Evolutionary conservation across 176 grass and related monocot species (phyloP).

Genomic region (Rhynchospora pubera): DNA sequence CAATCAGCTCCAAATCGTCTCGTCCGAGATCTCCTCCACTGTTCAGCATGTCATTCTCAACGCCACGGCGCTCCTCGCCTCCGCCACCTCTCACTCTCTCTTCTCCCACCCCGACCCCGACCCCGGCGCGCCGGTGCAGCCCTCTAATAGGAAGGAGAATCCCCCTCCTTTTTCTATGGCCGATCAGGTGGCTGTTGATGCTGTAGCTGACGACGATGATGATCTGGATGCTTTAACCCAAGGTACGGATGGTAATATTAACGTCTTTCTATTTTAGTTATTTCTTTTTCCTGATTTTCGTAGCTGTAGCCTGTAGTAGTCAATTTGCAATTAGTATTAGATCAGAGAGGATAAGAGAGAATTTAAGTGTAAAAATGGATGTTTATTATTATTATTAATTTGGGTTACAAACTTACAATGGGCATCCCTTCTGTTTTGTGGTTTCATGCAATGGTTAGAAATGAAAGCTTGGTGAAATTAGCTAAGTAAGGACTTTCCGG

Average conservation of each 20-base stretch:
- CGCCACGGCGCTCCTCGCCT: conserved; percentile 71
- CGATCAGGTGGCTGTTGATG: conserved; percentile 6
- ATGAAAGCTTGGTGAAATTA: neutral
- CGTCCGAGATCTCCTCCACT: conserved; percentile 68
- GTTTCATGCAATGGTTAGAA: neutral
- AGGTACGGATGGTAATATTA: neutral
- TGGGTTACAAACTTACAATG: too few species aligned
- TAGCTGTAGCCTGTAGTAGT: neutral
- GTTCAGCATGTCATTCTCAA: conserved; percentile 70
- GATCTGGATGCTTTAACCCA: conserved; percentile 15
- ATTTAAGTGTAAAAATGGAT: too few species aligned
- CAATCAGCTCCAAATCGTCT: conserved; percentile 34
- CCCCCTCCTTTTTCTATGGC: conserved; percentile 4
- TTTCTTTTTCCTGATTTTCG: neutral
- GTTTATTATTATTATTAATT: too few species aligned
- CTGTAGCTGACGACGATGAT: neutral
- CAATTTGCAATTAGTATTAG: neutral
- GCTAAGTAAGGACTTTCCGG: neutral
- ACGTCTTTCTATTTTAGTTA: neutral
- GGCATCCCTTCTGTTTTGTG: neutral
- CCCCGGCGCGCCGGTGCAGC: neutral
- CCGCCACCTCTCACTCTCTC: conserved; percentile 24
- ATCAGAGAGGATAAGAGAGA: too few species aligned
- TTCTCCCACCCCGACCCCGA: neutral
- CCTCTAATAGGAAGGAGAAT: conserved; percentile 24